A percentile compares a stretch with the other conserved stretches of the same genome.
These are phyloP conservation scores for Claviceps capensis DNA, from an alignment of 2,329 filamentous ascomycete genomes.

Conservation along the genomic window DNA sequence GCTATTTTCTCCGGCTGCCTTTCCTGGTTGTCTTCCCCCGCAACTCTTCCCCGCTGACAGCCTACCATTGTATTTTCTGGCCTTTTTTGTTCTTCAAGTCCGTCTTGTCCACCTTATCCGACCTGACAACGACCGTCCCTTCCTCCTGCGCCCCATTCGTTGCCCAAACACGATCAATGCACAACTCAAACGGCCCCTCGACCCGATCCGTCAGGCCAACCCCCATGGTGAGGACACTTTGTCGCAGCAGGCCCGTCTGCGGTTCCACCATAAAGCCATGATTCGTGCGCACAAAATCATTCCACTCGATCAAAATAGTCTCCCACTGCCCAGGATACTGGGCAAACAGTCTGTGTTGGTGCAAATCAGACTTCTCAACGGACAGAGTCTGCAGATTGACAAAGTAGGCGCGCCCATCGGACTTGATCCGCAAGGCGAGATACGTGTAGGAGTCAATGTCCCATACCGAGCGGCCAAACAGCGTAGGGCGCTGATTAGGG, in stretches of 20 bases:
- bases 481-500: slow-evolving; percentile 55
- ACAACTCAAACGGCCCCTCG: slow-evolving; percentile 77
- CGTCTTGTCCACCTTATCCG: slow-evolving; percentile 14
- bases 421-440: slow-evolving; percentile 77
- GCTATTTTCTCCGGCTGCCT: no score
- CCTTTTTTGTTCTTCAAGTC: slow-evolving; percentile 24
- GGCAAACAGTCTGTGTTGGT: slow-evolving; percentile 80
- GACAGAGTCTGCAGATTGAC: slow-evolving; percentile 93
- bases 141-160: slow-evolving; percentile 44
- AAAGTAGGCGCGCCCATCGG: slow-evolving; percentile 83
- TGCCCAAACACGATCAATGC: slow-evolving; percentile 78
- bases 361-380: slow-evolving; percentile 85
- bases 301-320: slow-evolving; percentile 81
- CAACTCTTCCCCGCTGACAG: background rate
- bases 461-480: slow-evolving; percentile 82
- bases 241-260: slow-evolving; percentile 75
- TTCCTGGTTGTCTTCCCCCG: no score
- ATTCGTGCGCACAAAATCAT: slow-evolving; percentile 90
- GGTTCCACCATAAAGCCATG: slow-evolving; percentile 86
- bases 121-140: slow-evolving; percentile 8
- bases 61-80: slow-evolving; percentile 24
- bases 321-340: slow-evolving; percentile 80
- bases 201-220: slow-evolving; percentile 81
- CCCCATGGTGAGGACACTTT: slow-evolving; percentile 75
- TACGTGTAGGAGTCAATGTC: slow-evolving; percentile 82